Base-by-base conservation (phyloP, 805 yeast species). In the Candida khao-thaluensis region DNA sequence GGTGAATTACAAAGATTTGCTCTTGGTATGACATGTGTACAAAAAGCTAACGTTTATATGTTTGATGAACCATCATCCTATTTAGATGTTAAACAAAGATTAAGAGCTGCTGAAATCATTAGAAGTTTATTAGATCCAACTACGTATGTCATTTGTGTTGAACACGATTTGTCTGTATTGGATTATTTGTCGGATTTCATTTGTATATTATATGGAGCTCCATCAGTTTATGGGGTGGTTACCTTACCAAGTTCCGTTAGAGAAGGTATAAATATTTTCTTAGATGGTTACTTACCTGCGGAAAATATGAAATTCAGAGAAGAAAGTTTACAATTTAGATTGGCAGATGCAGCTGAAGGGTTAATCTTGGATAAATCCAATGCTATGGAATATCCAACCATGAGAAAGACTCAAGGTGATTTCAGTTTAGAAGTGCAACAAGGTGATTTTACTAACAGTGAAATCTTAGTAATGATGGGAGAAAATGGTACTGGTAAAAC, bases 401-500 rank as follows among this genome's bases (percentile, higher is more conserved):
- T 93, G 95, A 58, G 64, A 41, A 90, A 88, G 76, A 89, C 97
- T 30, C 91, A 90, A 73, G 99, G 99, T 59, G 97, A 90, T 66
- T 93, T 93, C 85, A 81, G 79, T 59, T 75, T 93, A 62, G 72
- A 67, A 42, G 83, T 93, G 44, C 84, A 86, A 57, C 58, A 77
- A 31, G 99, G 99, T 69, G 90, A 84, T 43, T 93, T 91, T 69
- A 82, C 95, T 41, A 95, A 93, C 64, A 86, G 96, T 30, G 99
- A 93, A 72, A 93, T 93, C 54, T 76, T 93, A 56, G 99, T 93
- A 42, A 87, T 93, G 96, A 91, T 93, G 95, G 99, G 99, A 62
- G 99, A 93, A 71, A 93, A 93, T 66, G 99, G 99, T 72, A 93
- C 99, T 14, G 99, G 99, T 74, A 93, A 93, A 72, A 93, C 99